phyloP scores from a whole-genome alignment of 2,329 filamentous ascomycete species.

The Tolypocladium guangdongense region DNA sequence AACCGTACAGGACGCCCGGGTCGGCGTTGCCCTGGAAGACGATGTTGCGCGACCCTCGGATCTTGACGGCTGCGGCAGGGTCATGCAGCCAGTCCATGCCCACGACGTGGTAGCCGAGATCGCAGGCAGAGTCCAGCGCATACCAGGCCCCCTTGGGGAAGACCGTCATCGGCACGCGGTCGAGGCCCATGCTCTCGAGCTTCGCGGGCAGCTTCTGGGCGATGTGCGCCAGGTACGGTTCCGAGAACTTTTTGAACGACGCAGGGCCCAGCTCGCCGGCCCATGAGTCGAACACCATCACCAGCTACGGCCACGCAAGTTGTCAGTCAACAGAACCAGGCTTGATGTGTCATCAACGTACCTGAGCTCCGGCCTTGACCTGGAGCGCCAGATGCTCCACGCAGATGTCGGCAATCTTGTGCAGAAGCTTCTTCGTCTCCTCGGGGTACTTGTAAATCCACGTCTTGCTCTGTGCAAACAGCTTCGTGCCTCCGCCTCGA shows the following conservation, averaged over 20 bases:
- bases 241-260: slow-evolving; percentile 73
- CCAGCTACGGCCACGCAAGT: slow-evolving; percentile 39
- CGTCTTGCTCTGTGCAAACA: slow-evolving; percentile 89
- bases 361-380: slow-evolving; percentile 86
- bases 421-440: slow-evolving; percentile 68
- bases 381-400: slow-evolving; percentile 90
- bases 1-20: slow-evolving; percentile 84
- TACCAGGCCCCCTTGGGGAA: slow-evolving; percentile 98
- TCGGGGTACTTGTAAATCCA: slow-evolving; percentile 89
- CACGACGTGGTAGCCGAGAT: slow-evolving; percentile 86
- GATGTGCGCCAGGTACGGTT: slow-evolving; percentile 81
- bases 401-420: slow-evolving; percentile 89
- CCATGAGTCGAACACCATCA: slow-evolving; percentile 98
- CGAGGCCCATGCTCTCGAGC: slow-evolving; percentile 62
- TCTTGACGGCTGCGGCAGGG: slow-evolving; percentile 69
- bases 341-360: slow-evolving; percentile 20
- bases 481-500: slow-evolving; percentile 90
- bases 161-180: slow-evolving; percentile 88
- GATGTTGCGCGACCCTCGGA: slow-evolving; percentile 62
- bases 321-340: background rate
- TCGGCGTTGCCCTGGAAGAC: slow-evolving; percentile 94
- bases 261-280: slow-evolving; percentile 82
- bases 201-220: slow-evolving; percentile 66
- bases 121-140: slow-evolving; percentile 75
- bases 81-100: slow-evolving; percentile 93